phyloP scores from a whole-genome alignment of 495 filamentous ascomycete genomes.

The Elasticomyces elasticus region DNA sequence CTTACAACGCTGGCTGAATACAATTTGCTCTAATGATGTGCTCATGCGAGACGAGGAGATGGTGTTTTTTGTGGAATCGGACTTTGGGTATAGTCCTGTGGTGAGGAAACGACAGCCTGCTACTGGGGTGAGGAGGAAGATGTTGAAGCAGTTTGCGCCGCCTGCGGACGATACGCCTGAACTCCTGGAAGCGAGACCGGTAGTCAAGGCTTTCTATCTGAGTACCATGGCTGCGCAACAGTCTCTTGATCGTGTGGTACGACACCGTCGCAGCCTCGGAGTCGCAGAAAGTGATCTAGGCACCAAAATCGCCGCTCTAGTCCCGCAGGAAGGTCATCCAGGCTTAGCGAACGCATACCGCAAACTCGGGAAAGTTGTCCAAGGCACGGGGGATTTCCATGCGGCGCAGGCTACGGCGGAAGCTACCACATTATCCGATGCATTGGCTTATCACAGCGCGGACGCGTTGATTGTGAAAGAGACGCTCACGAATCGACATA shows the following conservation, averaged over 20 bases:
- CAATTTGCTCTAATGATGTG: constrained; percentile 80
- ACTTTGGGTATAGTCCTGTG: constrained; percentile 95
- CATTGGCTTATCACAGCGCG: constrained; percentile 86
- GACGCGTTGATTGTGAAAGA: constrained; percentile 99
- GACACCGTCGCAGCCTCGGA: constrained; percentile 78
- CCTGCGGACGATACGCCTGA: constrained; percentile 97
- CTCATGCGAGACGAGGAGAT: constrained; percentile 93
- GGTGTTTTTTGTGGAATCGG: constrained; percentile 92
- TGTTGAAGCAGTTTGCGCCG: constrained; percentile 97
- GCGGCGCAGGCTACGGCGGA: constrained; percentile 96
- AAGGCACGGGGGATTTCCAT: constrained; percentile 87
- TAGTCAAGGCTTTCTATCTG: constrained; percentile 93
- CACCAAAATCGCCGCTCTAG: constrained; percentile 73
- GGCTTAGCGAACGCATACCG: constrained; percentile 84
- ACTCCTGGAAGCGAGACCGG: constrained; percentile 73
- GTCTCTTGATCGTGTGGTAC: constrained; percentile 90
- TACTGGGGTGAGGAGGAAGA: constrained; percentile 85
- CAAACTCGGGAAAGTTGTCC: constrained; percentile 87
- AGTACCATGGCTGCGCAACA: constrained; percentile 91
- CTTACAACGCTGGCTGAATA: constrained; percentile 92
- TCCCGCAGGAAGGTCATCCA: constrained; percentile 77
- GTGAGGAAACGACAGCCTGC: constrained; percentile 94
- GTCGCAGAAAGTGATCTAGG: constrained; percentile 91
- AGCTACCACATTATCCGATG: constrained; percentile 88
- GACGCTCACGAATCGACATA: constrained; percentile 95